These are phyloP conservation scores for Aspergillus sclerotialis DNA, from an alignment of 2,329 filamentous ascomycete genomes.

Conservation along the genomic window DNA sequence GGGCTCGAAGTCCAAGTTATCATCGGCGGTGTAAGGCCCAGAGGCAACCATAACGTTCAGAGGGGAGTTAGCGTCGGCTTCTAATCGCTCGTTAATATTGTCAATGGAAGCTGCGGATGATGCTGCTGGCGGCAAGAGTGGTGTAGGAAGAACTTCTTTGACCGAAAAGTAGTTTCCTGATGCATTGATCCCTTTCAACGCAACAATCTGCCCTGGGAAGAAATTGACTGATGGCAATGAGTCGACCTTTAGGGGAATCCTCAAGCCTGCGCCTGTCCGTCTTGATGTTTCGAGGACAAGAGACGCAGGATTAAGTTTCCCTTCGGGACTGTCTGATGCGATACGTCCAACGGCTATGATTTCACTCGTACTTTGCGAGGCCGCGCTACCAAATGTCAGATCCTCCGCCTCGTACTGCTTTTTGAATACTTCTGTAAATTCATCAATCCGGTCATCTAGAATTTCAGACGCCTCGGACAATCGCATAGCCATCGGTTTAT, in stretches of 20 bases:
- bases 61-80: constrained; percentile 58
- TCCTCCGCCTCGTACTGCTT: constrained; percentile 70
- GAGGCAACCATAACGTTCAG: constrained; percentile 71
- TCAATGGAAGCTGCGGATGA: constrained; percentile 61
- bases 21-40: constrained; percentile 87
- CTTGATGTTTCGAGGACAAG: constrained; percentile 84
- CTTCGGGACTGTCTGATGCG: constrained; percentile 76
- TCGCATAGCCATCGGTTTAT: constrained; percentile 93
- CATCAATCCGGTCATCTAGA: constrained; percentile 90
- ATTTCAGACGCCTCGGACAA: constrained; percentile 87
- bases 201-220: constrained; percentile 92
- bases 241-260: constrained; percentile 72
- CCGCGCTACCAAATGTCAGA: constrained; percentile 77
- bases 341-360: constrained; percentile 88
- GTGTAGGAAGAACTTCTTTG: constrained; percentile 66
- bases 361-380: constrained; percentile 74
- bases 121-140: constrained; percentile 66
- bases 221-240: constrained; percentile 66
- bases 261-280: constrained; percentile 70
- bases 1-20: constrained; percentile 85
- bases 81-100: constrained; percentile 61
- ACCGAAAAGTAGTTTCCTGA: constrained; percentile 78
- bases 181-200: constrained; percentile 76
- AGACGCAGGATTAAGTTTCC: constrained; percentile 76
- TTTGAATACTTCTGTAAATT: constrained; percentile 69